Percentiles rank a stretch among this genome's conserved stretches.
Evolutionary conservation across 2,329 filamentous ascomycete species (phyloP).

Genomic region (Zymoseptoria crescenta): DNA sequence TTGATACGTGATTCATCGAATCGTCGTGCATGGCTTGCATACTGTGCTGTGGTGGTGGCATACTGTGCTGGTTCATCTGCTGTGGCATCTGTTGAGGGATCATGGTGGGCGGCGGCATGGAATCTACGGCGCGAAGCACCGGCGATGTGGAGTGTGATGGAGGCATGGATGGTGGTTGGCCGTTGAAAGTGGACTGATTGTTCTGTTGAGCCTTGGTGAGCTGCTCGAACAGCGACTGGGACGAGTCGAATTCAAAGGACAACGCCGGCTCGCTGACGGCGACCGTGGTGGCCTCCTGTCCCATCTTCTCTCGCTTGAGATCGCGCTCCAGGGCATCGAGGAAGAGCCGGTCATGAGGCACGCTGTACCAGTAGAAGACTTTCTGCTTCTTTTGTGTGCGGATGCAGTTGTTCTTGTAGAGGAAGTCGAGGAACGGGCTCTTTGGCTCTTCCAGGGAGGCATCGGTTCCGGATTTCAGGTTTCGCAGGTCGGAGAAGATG

Average conservation of each 20-base stretch:
- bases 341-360: constrained; percentile 94
- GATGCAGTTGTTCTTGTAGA: constrained; percentile 99
- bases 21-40: constrained; percentile 53
- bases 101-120: constrained; percentile 88
- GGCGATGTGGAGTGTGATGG: constrained; percentile 81
- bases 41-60: constrained; percentile 18
- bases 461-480: constrained; percentile 96
- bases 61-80: constrained; percentile 12
- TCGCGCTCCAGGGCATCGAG: constrained; percentile 95
- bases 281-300: constrained; percentile 92
- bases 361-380: constrained; percentile 99
- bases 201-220: constrained; percentile 98
- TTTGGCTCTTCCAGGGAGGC: constrained; percentile 97
- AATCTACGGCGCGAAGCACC: constrained; percentile 81
- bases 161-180: constrained; percentile 30
- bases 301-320: constrained; percentile 98
- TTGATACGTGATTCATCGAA: constrained; percentile 51
- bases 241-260: constrained; percentile 98
- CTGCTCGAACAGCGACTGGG: constrained; percentile 97
- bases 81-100: constrained; percentile 44
- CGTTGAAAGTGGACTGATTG: constrained; percentile 83
- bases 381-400: constrained; percentile 99
- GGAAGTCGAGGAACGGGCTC: constrained; percentile 94
- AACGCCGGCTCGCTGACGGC: constrained; percentile 94
- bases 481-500: constrained; percentile 97